Percentiles rank a stretch among this genome's conserved stretches.
phyloP scores from a whole-genome alignment of 179 eudicot species.

The Beta lomatogona region DNA sequence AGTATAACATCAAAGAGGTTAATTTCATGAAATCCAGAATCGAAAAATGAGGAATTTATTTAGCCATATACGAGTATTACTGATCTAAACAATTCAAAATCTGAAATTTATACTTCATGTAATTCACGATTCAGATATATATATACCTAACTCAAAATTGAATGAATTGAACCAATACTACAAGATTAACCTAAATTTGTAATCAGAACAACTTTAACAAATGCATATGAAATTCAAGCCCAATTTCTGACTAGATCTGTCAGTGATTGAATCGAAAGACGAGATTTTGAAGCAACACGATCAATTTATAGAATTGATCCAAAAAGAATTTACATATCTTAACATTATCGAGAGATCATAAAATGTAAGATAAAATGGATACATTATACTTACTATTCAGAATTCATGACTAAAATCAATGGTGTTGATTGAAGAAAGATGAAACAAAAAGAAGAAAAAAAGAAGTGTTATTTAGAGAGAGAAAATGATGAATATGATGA shows the following conservation, averaged over 20 bases:
- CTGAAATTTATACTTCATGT: too few species aligned
- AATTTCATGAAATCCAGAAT: too few species aligned
- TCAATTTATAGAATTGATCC: not conserved
- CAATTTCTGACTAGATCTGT: not conserved
- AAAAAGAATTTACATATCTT: not conserved
- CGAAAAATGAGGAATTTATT: too few species aligned
- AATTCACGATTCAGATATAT: too few species aligned
- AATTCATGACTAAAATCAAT: conserved; percentile 44
- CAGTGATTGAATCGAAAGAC: not conserved
- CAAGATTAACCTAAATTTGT: not conserved
- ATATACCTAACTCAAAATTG: too few species aligned
- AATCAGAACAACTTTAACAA: not conserved
- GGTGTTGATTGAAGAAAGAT: not conserved
- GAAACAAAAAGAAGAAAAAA: not conserved
- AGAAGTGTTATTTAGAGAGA: not conserved
- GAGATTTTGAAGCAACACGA: not conserved
- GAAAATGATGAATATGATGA: not conserved
- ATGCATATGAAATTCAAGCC: not conserved
- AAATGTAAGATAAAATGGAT: not conserved
- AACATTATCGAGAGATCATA: not conserved
- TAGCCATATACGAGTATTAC: too few species aligned
- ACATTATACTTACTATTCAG: conserved; percentile 52
- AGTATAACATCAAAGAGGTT: too few species aligned
- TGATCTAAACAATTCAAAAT: too few species aligned
- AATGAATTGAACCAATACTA: too few species aligned